phyloP scores from a whole-genome alignment of 2,329 filamentous ascomycete genomes.

The Fusarium sp. region DNA sequence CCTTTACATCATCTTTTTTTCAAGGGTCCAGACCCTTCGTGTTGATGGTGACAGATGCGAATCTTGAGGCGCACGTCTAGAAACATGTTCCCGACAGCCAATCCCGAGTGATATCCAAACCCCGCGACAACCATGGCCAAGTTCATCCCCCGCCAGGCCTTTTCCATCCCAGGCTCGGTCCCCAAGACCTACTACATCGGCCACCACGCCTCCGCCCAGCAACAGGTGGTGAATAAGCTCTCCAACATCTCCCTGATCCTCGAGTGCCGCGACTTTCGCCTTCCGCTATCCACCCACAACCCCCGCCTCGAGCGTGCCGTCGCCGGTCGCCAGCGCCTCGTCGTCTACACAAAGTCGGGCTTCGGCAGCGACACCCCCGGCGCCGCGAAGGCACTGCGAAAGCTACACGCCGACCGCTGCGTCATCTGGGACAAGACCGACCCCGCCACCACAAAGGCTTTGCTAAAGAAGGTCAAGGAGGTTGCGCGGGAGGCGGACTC shows the following conservation, averaged over 20 bases:
- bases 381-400: conserved; percentile 46
- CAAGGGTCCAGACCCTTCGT: conserved; percentile 5
- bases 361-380: conserved; percentile 63
- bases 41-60: neutral
- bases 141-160: conserved; percentile 81
- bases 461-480: conserved; percentile 55
- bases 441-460: conserved; percentile 47
- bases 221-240: conserved; percentile 86
- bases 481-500: conserved; percentile 56
- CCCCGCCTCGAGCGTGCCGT: conserved; percentile 86
- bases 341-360: conserved; percentile 94
- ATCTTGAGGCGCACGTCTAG: neutral
- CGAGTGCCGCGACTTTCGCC: conserved; percentile 93
- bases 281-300: conserved; percentile 90
- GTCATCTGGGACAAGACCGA: conserved; percentile 60
- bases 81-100: conserved; percentile 1
- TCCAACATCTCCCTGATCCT: conserved; percentile 87
- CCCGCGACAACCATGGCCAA: conserved; percentile 41
- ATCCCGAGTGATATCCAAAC: neutral
- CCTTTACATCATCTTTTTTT: conserved; percentile 7
- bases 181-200: conserved; percentile 94
- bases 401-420: conserved; percentile 49
- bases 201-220: conserved; percentile 82
- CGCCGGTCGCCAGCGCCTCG: conserved; percentile 76
- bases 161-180: conserved; percentile 78